Percentiles rank a stretch among this genome's conserved stretches.
Evolutionary conservation across 441 rosid species (phyloP).

Genomic region (Francoa sonchifolia): DNA sequence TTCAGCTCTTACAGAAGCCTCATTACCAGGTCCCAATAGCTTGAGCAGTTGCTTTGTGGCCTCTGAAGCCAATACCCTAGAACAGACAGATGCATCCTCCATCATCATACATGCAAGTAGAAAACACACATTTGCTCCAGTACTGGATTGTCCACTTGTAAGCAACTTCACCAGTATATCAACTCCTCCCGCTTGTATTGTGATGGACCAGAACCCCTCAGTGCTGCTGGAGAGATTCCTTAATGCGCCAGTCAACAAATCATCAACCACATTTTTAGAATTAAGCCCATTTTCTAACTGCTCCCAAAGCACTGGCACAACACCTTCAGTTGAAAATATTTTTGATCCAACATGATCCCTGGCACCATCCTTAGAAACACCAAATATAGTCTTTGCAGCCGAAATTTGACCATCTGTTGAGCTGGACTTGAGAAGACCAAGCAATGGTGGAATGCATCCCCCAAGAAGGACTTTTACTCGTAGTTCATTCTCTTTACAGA

Average conservation of each 20-base stretch:
- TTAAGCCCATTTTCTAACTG: slow-evolving; percentile 66
- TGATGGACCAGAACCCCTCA: slow-evolving; percentile 90
- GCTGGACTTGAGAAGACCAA: slow-evolving; percentile 95
- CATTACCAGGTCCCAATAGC: slow-evolving; percentile 89
- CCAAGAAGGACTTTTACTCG: slow-evolving; percentile 98
- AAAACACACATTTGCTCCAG: slow-evolving; percentile 84
- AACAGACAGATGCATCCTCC: slow-evolving; percentile 87
- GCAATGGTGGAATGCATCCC: slow-evolving; percentile 99
- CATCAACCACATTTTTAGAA: slow-evolving; percentile 73
- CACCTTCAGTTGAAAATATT: slow-evolving; percentile 99
- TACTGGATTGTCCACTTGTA: slow-evolving; percentile 64
- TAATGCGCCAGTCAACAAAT: slow-evolving; percentile 87
- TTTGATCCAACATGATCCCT: slow-evolving; percentile 98
- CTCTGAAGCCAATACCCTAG: slow-evolving; percentile 75
- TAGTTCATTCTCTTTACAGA: slow-evolving; percentile 97
- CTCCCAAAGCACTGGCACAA: slow-evolving; percentile 94
- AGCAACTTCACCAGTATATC: slow-evolving; percentile 96
- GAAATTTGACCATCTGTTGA: slow-evolving; percentile 97
- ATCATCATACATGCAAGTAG: slow-evolving; percentile 96
- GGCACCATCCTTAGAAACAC: slow-evolving; percentile 95
- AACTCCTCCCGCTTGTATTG: slow-evolving; percentile 92
- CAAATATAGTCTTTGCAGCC: slow-evolving; percentile 90
- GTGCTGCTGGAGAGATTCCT: slow-evolving; percentile 85
- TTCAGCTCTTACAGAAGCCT: slow-evolving; percentile 95
- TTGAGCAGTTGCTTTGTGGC: slow-evolving; percentile 85